Evolutionary conservation across 768 basidiomycete species (phyloP), one percentile per base, ranked within the genome.

Genomic region (Mycena floridula): DNA sequence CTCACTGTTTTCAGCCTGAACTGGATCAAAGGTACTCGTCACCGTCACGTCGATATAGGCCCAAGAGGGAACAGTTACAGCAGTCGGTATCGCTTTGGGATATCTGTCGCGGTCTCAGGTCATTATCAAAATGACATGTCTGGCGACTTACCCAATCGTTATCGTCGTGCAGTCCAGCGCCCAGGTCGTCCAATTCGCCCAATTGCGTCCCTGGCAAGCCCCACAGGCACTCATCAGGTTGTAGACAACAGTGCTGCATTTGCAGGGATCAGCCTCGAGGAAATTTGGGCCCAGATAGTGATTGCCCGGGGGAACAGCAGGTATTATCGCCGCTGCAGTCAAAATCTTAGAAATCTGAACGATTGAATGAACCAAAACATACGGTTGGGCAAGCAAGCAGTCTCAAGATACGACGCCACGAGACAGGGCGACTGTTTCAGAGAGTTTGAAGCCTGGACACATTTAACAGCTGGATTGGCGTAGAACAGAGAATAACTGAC

Each of bases 171-270:
- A 73, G 43, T 69, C 66, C 16, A 50, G 20, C 6, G 58, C 59
- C 70, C 68, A 73, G 23, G 59, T 57, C 40, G 46, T 57, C 62
- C 58, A 79, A 54, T 56, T 64, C 51, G 45, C 51, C 48, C 59
- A 73, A 0, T 54, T 58, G n/a, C 68, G 65, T 22, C 59, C 59
- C 56, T 85, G 82, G 52, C 82, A 85, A 24, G 61, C 63, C 23
- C 69, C 79, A 50, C 82, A 85, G 1, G 81, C 81, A 41, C 72
- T 75, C 22, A 83, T 59, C 42, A 76, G 44, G 9, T 69, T 74
- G 51, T 84, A 85, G 23, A 72, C 71, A 16, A 82, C 73, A 2
- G 77, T 67, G 54, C 69, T 82, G 52, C 82, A 85, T 45, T 58
- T 51, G 50, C 82, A 85, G 3, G 48, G 35, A 42, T 68, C 62